Evolutionary conservation across 108 stramenopile genomes (phyloP).

Genomic region (Nannochloropsis salina): DNA sequence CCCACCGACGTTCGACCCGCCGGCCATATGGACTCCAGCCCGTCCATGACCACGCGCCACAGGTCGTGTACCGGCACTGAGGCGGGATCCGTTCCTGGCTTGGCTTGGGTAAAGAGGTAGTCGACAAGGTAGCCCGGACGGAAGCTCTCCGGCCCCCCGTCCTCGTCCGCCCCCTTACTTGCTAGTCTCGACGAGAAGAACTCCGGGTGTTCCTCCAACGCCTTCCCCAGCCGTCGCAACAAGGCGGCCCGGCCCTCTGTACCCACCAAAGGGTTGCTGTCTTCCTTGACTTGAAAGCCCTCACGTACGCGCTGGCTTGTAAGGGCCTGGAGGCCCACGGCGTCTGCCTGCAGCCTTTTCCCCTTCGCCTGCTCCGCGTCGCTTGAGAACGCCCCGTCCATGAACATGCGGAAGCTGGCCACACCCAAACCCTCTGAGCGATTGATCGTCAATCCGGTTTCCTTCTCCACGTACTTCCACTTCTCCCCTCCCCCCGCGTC

Average conservation of each 20-base stretch:
- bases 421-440: conserved; percentile 50
- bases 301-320: conserved; percentile 22
- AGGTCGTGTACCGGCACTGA: conserved; percentile 9
- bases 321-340: conserved; percentile 34
- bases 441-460: conserved; percentile 23
- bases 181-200: conserved; percentile 23
- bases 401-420: conserved; percentile 51
- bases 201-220: conserved; percentile 43
- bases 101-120: conserved; percentile 37
- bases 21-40: conserved; percentile 50
- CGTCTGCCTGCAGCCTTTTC: conserved; percentile 31
- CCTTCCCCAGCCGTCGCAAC: conserved; percentile 41
- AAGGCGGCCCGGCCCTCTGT: conserved; percentile 37
- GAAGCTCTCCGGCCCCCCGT: conserved; percentile 22
- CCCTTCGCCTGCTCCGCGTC: conserved; percentile 17
- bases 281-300: conserved; percentile 30
- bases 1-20: conserved; percentile 33
- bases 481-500: conserved; percentile 22
- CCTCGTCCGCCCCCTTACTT: background rate
- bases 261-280: conserved; percentile 42
- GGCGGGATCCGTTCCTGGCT: conserved; percentile 20
- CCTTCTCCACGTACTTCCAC: conserved; percentile 42
- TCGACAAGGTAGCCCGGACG: conserved; percentile 49
- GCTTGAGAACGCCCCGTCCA: conserved; percentile 36
- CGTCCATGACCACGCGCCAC: conserved; percentile 52